Evolutionary conservation across 768 basidiomycete genomes (phyloP).

Genomic region (Chalciporus pseudorubinellus): DNA sequence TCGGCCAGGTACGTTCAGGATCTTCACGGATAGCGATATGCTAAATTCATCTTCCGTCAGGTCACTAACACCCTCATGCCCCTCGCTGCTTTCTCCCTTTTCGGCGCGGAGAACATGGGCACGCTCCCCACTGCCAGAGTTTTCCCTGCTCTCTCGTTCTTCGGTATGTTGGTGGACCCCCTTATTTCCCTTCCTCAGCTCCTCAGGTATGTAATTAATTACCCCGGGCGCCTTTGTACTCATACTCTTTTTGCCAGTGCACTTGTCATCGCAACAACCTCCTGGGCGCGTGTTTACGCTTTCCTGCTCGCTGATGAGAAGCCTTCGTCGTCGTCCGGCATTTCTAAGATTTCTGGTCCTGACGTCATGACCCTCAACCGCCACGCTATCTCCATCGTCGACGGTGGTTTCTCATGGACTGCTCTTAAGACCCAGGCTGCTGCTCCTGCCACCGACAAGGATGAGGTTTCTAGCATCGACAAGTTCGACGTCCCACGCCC

Average conservation of each 20-base stretch:
- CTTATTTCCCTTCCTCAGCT: constrained; percentile 29
- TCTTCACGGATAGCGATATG: too few relatives aligned
- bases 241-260: background rate
- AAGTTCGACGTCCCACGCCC: constrained; percentile 10
- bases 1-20: too few relatives aligned
- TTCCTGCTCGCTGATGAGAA: constrained; percentile 30
- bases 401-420: constrained; percentile 28
- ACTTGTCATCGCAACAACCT: background rate
- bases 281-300: background rate
- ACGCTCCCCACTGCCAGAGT: constrained; percentile 16
- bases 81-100: constrained; percentile 31
- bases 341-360: background rate
- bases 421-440: constrained; percentile 1
- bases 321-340: background rate
- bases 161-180: constrained; percentile 32
- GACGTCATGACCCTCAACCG: constrained; percentile 12
- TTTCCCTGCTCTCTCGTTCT: constrained; percentile 32
- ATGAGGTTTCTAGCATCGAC: background rate
- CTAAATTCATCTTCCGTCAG: too few relatives aligned
- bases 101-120: constrained; percentile 28
- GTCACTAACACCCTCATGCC: constrained; percentile 30
- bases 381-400: constrained; percentile 17
- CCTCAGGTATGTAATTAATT: constrained; percentile 16
- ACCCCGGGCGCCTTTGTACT: too few relatives aligned
- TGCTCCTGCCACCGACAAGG: too few relatives aligned